These are phyloP conservation scores for Acacia pycnantha DNA, from an alignment of 331 rosid genomes.

Conservation along the genomic window DNA sequence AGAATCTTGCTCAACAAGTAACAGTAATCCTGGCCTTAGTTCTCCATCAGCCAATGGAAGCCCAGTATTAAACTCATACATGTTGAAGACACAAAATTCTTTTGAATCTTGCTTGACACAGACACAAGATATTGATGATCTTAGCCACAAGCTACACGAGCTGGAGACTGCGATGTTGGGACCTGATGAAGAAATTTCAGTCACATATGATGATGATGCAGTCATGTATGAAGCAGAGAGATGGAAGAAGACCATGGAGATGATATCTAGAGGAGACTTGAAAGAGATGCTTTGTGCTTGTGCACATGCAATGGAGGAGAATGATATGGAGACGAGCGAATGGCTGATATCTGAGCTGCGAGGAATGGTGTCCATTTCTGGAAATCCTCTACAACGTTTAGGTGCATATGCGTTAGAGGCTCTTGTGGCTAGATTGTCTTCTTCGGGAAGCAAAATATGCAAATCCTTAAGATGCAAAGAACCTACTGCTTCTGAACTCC, in stretches of 20 bases:
- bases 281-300: constrained; percentile 8
- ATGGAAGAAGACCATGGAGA: neutral
- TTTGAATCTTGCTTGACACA: neutral
- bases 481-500: neutral
- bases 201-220: neutral
- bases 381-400: neutral
- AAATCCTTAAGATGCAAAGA: neutral
- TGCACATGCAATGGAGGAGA: neutral
- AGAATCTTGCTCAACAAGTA: neutral
- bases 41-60: neutral
- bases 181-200: neutral
- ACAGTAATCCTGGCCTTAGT: neutral
- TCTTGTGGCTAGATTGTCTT: neutral
- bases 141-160: neutral
- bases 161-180: neutral
- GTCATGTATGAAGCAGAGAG: neutral
- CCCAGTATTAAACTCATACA: neutral
- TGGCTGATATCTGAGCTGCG: neutral
- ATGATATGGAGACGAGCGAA: neutral
- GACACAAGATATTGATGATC: neutral
- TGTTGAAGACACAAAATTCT: neutral
- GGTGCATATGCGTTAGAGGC: neutral
- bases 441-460: neutral
- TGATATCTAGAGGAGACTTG: neutral
- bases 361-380: neutral